phyloP scores from a whole-genome alignment of 257 asterid species.

The Solanum megistacrolobum region DNA sequence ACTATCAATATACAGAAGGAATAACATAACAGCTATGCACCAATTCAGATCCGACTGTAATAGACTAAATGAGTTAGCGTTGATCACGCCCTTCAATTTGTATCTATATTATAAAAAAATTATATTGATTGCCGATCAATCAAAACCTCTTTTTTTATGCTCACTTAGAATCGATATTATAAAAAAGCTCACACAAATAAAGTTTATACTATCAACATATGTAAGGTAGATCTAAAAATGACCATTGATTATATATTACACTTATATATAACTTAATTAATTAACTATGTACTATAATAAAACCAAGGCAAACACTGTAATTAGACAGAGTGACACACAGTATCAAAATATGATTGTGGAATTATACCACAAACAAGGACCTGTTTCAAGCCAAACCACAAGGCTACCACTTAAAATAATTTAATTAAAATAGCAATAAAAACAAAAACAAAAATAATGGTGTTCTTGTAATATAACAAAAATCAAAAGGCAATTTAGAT shows the following conservation, averaged over 20 bases:
- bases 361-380: constrained; percentile 8
- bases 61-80: background rate
- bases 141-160: background rate
- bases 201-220: background rate
- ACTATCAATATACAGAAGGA: too few species aligned
- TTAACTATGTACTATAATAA: background rate
- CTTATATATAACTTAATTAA: background rate
- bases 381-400: constrained; percentile 3
- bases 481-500: constrained; percentile 10
- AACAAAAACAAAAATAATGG: constrained; percentile 11
- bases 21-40: background rate
- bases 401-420: background rate
- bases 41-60: background rate
- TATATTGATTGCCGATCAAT: background rate
- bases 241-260: background rate
- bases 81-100: background rate
- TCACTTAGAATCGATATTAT: background rate
- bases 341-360: constrained; percentile 3
- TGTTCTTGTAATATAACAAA: constrained; percentile 9
- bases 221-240: background rate
- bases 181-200: background rate
- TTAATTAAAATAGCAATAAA: background rate
- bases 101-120: background rate
- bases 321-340: background rate
- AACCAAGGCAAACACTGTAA: background rate